These are phyloP conservation scores for Sporothrix pseudoabietina DNA, from an alignment of 2,329 filamentous ascomycete genomes.

Conservation along the genomic window DNA sequence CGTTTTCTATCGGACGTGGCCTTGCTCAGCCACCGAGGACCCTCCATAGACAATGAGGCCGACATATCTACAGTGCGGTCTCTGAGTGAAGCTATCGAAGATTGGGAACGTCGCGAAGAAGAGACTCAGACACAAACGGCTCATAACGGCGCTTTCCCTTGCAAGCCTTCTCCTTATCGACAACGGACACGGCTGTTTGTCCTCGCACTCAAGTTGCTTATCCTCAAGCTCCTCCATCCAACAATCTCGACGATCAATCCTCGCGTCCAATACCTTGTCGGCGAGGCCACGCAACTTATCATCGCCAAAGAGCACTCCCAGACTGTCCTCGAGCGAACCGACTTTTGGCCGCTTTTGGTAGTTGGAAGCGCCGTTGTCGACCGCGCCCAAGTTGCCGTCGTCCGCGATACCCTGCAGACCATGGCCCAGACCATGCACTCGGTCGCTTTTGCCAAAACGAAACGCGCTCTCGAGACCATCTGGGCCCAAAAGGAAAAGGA, in stretches of 20 bases:
- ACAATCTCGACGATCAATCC: background rate
- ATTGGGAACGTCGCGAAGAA: background rate
- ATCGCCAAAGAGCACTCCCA: background rate
- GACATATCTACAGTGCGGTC: background rate
- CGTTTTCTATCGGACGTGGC: constrained; percentile 5
- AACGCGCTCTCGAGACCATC: constrained; percentile 6
- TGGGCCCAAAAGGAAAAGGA: background rate
- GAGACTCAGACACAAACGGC: background rate
- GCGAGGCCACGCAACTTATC: background rate
- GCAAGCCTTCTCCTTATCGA: background rate
- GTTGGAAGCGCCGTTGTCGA: constrained; percentile 12
- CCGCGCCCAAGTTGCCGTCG: background rate
- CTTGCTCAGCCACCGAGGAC: background rate
- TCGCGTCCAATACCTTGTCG: background rate
- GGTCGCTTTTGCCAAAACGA: constrained; percentile 5
- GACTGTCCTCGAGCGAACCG: background rate
- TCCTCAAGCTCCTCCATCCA: constrained; percentile 6
- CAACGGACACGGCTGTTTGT: constrained; percentile 14
- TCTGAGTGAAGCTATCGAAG: background rate
- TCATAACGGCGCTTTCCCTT: background rate
- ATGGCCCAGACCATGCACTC: constrained; percentile 24
- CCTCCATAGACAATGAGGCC: background rate
- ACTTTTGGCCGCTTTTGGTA: constrained; percentile 23
- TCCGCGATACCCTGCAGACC: background rate
- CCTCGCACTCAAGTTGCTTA: background rate